Conservation (phyloP, 495 filamentous ascomycete genomes). For the Neurospora intermedia region DNA sequence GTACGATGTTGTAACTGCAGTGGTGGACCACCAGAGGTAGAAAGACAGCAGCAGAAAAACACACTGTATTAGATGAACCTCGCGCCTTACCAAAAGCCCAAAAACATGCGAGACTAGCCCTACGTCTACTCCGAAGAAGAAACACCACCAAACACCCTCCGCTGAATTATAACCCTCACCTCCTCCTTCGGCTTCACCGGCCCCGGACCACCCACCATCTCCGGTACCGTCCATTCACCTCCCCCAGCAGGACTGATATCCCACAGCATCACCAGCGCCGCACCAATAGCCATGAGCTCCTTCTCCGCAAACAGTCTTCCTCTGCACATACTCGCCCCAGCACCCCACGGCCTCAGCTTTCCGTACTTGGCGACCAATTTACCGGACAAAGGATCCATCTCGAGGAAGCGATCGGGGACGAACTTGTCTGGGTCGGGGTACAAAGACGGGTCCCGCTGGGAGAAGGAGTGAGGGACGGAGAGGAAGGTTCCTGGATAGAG, state of each 20-base stretch:
- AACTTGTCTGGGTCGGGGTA: conserved; percentile 9
- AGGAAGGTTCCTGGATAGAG: conserved; percentile 3
- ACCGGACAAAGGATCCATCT: neutral
- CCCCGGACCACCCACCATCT: neutral
- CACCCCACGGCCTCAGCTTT: conserved; percentile 9
- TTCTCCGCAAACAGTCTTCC: conserved; percentile 14
- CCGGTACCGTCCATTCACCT: neutral
- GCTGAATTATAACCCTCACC: conserved; percentile 1
- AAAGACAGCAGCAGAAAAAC: too few species aligned
- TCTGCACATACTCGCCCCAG: conserved; percentile 7
- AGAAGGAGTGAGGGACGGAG: neutral
- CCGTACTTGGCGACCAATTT: conserved; percentile 4
- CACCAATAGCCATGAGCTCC: conserved; percentile 9
- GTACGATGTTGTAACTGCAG: too few species aligned
- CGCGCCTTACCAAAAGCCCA: too few species aligned
- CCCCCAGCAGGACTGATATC: conserved; percentile 7
- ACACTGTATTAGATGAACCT: too few species aligned
- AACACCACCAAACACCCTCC: neutral
- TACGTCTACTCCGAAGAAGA: neutral
- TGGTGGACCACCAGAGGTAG: too few species aligned
- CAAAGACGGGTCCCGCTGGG: conserved; percentile 7
- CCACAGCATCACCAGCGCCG: conserved; percentile 10
- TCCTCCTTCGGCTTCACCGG: conserved; percentile 3
- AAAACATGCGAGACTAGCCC: too few species aligned
- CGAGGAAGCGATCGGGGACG: conserved; percentile 13